phyloP scores from a whole-genome alignment of 495 filamentous ascomycete species.

The Hypoxylon subgilvum region DNA sequence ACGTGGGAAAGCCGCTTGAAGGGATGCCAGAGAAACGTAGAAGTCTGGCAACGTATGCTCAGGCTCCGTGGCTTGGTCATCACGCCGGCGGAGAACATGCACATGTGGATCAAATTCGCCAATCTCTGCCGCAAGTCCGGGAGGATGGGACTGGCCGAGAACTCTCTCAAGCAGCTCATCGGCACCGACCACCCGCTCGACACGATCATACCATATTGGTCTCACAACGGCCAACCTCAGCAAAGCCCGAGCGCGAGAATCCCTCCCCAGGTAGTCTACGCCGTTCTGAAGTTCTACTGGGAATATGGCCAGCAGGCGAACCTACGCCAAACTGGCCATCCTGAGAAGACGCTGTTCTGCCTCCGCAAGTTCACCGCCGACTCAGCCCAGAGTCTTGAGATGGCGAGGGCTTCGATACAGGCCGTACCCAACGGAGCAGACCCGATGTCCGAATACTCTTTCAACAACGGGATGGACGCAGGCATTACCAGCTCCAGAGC shows the following conservation, averaged over 20 bases:
- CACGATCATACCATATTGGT: slow-evolving; percentile 61
- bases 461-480: slow-evolving; percentile 65
- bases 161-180: slow-evolving; percentile 78
- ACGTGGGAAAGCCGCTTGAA: slow-evolving; percentile 96
- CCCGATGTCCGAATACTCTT: slow-evolving; percentile 56
- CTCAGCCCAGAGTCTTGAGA: slow-evolving; percentile 74
- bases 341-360: slow-evolving; percentile 72
- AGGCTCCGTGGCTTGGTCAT: slow-evolving; percentile 93
- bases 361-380: slow-evolving; percentile 82
- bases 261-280: slow-evolving; percentile 83
- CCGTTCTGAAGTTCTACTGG: slow-evolving; percentile 94
- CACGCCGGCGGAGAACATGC: slow-evolving; percentile 85
- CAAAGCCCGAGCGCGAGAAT: slow-evolving; percentile 52
- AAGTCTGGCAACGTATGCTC: slow-evolving; percentile 98
- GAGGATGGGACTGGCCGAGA: slow-evolving; percentile 93
- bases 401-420: slow-evolving; percentile 59
- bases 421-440: slow-evolving; percentile 58
- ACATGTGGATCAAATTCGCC: slow-evolving; percentile 99
- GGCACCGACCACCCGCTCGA: slow-evolving; percentile 69
- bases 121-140: slow-evolving; percentile 96
- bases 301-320: slow-evolving; percentile 66
- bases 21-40: slow-evolving; percentile 94
- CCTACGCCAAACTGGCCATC: slow-evolving; percentile 46
- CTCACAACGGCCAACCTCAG: slow-evolving; percentile 51
- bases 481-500: slow-evolving; percentile 48